Percentiles rank a stretch among this genome's conserved stretches.
Evolutionary conservation across 805 yeast species (phyloP).

Genomic region (Kodamaea restingae): DNA sequence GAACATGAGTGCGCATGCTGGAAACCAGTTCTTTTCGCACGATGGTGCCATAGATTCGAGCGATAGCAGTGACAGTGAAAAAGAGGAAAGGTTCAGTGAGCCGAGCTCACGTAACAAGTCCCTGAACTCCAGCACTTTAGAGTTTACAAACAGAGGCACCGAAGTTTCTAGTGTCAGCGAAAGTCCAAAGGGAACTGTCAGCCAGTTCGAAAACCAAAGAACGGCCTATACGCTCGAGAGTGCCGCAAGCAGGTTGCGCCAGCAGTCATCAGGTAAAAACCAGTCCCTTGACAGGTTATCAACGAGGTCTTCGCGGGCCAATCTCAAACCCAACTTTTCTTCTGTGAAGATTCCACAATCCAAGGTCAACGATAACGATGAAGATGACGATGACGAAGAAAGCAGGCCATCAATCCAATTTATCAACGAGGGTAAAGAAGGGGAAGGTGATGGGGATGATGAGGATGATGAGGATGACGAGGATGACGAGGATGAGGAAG

Average conservation of each 20-base stretch:
- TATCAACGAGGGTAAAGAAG: slow-evolving; percentile 41
- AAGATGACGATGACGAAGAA: slow-evolving; percentile 36
- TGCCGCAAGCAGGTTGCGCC: slow-evolving; percentile 4
- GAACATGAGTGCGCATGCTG: slow-evolving; percentile 59
- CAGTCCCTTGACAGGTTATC: slow-evolving; percentile 24
- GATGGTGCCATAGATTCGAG: slow-evolving; percentile 20
- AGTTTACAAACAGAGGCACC: background rate
- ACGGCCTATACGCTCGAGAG: slow-evolving; percentile 4
- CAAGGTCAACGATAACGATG: slow-evolving; percentile 61
- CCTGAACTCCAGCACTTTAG: background rate
- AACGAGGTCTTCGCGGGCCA: slow-evolving; percentile 30
- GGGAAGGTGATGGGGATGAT: slow-evolving; percentile 28
- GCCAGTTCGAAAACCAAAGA: background rate
- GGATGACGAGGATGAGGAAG: slow-evolving; percentile 29
- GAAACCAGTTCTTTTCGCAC: slow-evolving; percentile 25
- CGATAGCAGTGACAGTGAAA: slow-evolving; percentile 23
- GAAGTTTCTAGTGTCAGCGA: background rate
- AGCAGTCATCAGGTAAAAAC: slow-evolving; percentile 1
- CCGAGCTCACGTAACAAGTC: background rate
- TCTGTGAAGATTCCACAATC: slow-evolving; percentile 72
- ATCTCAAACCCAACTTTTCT: slow-evolving; percentile 58
- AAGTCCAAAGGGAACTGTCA: background rate
- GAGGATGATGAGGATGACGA: slow-evolving; percentile 18
- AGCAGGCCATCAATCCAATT: slow-evolving; percentile 58
- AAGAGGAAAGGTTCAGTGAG: slow-evolving; percentile 13